Conservation (phyloP, 2,329 filamentous ascomycete genomes). For the Penicillium rolfsii region DNA sequence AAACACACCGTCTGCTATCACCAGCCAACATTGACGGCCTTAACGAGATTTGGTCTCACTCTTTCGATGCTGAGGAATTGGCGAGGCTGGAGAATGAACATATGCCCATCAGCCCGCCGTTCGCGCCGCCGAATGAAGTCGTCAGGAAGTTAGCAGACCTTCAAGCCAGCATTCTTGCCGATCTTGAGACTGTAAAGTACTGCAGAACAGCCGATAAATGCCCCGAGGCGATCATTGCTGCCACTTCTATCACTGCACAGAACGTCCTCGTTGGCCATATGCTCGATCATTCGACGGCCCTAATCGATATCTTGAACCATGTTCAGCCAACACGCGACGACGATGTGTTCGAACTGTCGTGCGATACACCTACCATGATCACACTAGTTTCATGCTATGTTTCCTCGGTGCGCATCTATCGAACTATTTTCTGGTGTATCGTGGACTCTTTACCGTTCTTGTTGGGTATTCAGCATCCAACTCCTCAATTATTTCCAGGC, state of each 20-base stretch:
- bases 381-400: background rate
- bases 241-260: background rate
- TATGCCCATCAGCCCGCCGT: background rate
- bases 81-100: background rate
- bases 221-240: background rate
- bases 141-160: background rate
- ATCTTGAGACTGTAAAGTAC: background rate
- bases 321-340: background rate
- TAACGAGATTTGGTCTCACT: background rate
- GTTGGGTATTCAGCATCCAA: background rate
- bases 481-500: background rate
- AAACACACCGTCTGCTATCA: background rate
- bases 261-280: background rate
- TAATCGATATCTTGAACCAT: background rate
- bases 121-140: background rate
- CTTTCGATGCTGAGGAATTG: background rate
- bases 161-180: background rate
- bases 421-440: background rate
- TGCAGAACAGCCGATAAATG: background rate
- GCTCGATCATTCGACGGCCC: background rate
- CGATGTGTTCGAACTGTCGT: background rate
- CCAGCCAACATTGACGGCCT: background rate
- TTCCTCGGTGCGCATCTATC: background rate
- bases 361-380: background rate
- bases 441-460: background rate